Evolutionary conservation across 2,329 filamentous ascomycete genomes (phyloP).

Genomic region (Ceratocystiopsis brevicomis): DNA sequence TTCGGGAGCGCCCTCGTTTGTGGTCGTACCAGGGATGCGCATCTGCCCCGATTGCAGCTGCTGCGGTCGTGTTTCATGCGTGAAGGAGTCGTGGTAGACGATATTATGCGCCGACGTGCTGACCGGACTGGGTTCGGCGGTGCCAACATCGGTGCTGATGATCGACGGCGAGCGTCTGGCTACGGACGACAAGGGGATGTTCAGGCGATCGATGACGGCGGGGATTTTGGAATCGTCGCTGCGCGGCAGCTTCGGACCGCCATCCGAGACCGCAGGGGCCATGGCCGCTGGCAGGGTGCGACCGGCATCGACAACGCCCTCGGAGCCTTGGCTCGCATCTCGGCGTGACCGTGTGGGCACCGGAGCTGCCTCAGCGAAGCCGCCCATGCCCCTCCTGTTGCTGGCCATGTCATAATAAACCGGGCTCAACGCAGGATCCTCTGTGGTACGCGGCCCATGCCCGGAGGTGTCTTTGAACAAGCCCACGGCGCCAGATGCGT

Average conservation of each 20-base stretch:
- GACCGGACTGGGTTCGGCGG: constrained; percentile 35
- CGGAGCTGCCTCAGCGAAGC: constrained; percentile 12
- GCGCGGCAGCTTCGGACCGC: not conserved
- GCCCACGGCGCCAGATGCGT: constrained; percentile 30
- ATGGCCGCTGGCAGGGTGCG: too few species aligned
- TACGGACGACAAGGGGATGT: constrained; percentile 22
- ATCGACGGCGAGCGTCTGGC: constrained; percentile 35
- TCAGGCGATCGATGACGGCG: constrained; percentile 36
- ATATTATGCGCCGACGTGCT: constrained; percentile 40
- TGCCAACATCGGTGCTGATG: constrained; percentile 28
- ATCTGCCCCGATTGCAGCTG: constrained; percentile 26
- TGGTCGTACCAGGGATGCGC: constrained; percentile 37
- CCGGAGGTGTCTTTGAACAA: constrained; percentile 27
- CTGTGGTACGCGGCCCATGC: constrained; percentile 5
- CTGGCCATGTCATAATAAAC: too few species aligned
- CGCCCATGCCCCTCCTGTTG: too few species aligned
- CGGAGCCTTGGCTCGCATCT: too few species aligned
- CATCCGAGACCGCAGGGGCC: not conserved
- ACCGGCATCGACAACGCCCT: too few species aligned
- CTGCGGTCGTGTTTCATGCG: constrained; percentile 25
- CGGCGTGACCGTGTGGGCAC: constrained; percentile 6
- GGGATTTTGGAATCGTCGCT: constrained; percentile 24
- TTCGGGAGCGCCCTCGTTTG: constrained; percentile 37
- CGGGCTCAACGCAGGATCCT: too few species aligned
- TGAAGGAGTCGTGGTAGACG: constrained; percentile 37